These are phyloP conservation scores for Ogataea thermomethanolica DNA, from an alignment of 805 yeast species.

Conservation along the genomic window DNA sequence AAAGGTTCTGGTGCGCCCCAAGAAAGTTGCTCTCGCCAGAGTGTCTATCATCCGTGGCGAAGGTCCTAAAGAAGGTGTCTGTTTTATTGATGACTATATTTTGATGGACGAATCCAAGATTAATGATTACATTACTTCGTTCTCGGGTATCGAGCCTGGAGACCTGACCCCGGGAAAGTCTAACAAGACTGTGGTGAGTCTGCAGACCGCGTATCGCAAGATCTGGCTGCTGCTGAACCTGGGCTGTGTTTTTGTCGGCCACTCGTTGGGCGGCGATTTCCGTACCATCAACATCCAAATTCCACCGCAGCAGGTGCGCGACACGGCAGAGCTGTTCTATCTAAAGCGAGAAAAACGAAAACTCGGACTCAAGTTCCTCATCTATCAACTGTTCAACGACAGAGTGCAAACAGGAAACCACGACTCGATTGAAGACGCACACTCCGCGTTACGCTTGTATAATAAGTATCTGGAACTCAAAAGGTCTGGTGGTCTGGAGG, in stretches of 20 bases:
- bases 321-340: constrained; percentile 79
- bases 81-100: constrained; percentile 92
- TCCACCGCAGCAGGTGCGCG: constrained; percentile 81
- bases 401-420: constrained; percentile 91
- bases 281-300: constrained; percentile 89
- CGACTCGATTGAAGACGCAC: constrained; percentile 96
- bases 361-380: constrained; percentile 79
- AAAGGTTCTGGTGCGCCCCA: constrained; percentile 69
- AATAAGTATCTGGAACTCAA: constrained; percentile 64
- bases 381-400: constrained; percentile 70
- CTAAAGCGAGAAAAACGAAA: constrained; percentile 72
- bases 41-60: constrained; percentile 80
- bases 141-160: constrained; percentile 91
- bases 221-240: constrained; percentile 86
- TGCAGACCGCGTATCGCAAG: constrained; percentile 81
- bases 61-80: constrained; percentile 62
- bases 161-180: constrained; percentile 75
- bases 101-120: constrained; percentile 60
- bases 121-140: constrained; percentile 82
- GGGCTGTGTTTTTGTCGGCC: constrained; percentile 93
- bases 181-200: constrained; percentile 63
- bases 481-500: constrained; percentile 56
- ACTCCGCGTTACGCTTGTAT: constrained; percentile 76
- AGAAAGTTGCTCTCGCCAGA: constrained; percentile 75
- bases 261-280: constrained; percentile 88